Evolutionary conservation across 1,284 basidiomycete genomes (phyloP).

Genomic region (Laetiporus sulphureus): DNA sequence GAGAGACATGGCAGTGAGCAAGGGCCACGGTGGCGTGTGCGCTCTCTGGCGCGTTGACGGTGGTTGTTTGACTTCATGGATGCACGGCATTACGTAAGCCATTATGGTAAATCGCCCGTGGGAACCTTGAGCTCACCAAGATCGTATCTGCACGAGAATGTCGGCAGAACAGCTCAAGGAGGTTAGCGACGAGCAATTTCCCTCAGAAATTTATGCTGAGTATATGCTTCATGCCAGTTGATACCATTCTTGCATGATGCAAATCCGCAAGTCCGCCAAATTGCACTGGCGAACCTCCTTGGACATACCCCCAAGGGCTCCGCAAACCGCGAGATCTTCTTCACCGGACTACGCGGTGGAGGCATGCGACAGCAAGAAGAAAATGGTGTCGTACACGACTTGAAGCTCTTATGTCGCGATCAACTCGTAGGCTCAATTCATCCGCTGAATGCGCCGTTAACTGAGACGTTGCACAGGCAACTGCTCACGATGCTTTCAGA

Average conservation of each 20-base stretch:
- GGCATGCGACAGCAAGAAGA: constrained; percentile 60
- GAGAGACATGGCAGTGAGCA: neutral
- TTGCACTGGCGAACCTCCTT: constrained; percentile 81
- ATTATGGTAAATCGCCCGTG: constrained; percentile 15
- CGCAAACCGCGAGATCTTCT: constrained; percentile 71
- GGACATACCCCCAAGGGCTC: constrained; percentile 72
- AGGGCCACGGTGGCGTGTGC: too few relatives aligned
- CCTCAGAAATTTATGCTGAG: neutral
- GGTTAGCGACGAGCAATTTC: constrained; percentile 27
- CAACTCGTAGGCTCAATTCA: constrained; percentile 50
- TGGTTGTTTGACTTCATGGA: too few relatives aligned
- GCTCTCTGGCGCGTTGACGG: too few relatives aligned
- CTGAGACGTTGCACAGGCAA: constrained; percentile 45
- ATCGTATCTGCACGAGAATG: constrained; percentile 15
- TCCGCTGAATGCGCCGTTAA: neutral
- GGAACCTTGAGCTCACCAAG: constrained; percentile 13
- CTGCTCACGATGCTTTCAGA: constrained; percentile 93
- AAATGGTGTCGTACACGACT: constrained; percentile 62
- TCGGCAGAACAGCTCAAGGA: constrained; percentile 50
- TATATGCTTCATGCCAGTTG: constrained; percentile 45
- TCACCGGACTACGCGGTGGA: constrained; percentile 46
- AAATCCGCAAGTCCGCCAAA: constrained; percentile 83
- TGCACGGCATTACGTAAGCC: constrained; percentile 24
- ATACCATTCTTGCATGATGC: constrained; percentile 81
- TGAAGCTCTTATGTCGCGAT: constrained; percentile 84